Percentiles rank a stretch among this genome's conserved stretches.
phyloP scores from a whole-genome alignment of 202 grass and related monocot genomes.

The Zoysia matrella region DNA sequence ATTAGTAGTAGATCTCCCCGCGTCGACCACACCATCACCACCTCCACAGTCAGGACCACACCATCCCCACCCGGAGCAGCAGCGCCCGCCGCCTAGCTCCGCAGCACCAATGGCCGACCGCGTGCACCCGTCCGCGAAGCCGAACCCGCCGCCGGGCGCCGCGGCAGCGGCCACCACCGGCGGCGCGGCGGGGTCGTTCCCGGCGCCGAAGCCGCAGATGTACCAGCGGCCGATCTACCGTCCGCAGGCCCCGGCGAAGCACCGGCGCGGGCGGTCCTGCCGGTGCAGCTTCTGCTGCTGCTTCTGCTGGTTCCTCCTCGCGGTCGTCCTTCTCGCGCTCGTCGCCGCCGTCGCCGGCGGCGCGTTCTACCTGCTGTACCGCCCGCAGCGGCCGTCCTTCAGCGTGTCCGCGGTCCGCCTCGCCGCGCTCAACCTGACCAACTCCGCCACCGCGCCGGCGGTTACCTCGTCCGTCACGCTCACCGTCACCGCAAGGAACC shows the following conservation, averaged over 20 bases:
- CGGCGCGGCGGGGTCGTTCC: conserved; percentile 44
- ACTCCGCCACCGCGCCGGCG: conserved; percentile 43
- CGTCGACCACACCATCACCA: neutral
- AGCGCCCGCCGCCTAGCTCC: neutral
- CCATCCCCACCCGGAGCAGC: neutral
- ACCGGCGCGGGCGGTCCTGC: conserved; percentile 51
- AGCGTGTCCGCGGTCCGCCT: conserved; percentile 65
- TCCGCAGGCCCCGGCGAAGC: conserved; percentile 45
- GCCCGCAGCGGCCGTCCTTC: conserved; percentile 78
- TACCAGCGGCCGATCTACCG: conserved; percentile 81
- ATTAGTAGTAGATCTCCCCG: conserved; percentile 44
- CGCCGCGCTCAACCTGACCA: conserved; percentile 62
- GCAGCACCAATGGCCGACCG: conserved; percentile 71
- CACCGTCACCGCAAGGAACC: conserved; percentile 61
- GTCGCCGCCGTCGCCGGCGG: conserved; percentile 63
- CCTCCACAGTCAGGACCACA: conserved; percentile 28
- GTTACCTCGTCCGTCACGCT: conserved; percentile 64
- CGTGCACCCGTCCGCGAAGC: conserved; percentile 77
- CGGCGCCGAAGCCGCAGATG: conserved; percentile 73
- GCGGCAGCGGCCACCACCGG: conserved; percentile 37
- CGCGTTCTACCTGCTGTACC: conserved; percentile 79
- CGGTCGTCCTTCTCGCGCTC: conserved; percentile 57
- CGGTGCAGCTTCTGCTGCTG: conserved; percentile 66
- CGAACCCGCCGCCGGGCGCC: conserved; percentile 60
- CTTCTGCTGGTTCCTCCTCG: conserved; percentile 64